These are phyloP conservation scores for Tremellales sp. DNA, from an alignment of 1,284 basidiomycete species.

Conservation along the genomic window DNA sequence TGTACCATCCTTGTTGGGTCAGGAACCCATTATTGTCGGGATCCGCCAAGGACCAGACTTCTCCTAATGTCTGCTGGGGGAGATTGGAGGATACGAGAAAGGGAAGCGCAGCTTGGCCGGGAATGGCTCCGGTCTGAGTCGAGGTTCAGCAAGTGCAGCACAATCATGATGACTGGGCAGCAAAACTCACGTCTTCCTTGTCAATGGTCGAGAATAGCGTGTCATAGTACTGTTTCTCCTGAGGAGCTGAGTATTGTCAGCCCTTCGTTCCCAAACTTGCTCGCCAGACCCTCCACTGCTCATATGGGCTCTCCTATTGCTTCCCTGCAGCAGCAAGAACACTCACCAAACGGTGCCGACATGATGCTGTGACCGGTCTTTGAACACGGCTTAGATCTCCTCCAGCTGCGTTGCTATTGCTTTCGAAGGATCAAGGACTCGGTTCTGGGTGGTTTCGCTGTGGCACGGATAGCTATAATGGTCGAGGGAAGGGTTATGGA, in stretches of 20 bases:
- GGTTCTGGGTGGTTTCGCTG: no score
- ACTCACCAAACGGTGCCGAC: no score
- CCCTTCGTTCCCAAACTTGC: no score
- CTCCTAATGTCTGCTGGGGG: slow-evolving; percentile 71
- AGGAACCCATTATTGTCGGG: slow-evolving; percentile 89
- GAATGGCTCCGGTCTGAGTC: slow-evolving; percentile 66
- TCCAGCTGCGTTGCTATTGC: no score
- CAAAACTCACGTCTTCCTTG: slow-evolving; percentile 42
- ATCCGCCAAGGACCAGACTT: slow-evolving; percentile 92
- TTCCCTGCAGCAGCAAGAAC: no score
- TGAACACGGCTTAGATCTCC: no score
- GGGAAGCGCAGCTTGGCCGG: slow-evolving; percentile 77
- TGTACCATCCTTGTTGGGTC: slow-evolving; percentile 75
- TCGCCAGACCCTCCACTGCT: no score
- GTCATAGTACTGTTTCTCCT: slow-evolving; percentile 47
- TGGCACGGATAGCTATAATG: no score
- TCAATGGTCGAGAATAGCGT: slow-evolving; percentile 42
- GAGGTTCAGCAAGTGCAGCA: neutral
- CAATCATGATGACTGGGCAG: neutral
- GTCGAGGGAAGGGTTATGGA: no score
- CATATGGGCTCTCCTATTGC: no score
- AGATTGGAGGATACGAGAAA: slow-evolving; percentile 76
- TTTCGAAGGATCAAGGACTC: no score
- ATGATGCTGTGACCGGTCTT: no score
- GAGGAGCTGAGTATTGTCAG: slow-evolving; percentile 23